Conservation (phyloP, 345 rosid species). For the Populus ilicifolia region DNA sequence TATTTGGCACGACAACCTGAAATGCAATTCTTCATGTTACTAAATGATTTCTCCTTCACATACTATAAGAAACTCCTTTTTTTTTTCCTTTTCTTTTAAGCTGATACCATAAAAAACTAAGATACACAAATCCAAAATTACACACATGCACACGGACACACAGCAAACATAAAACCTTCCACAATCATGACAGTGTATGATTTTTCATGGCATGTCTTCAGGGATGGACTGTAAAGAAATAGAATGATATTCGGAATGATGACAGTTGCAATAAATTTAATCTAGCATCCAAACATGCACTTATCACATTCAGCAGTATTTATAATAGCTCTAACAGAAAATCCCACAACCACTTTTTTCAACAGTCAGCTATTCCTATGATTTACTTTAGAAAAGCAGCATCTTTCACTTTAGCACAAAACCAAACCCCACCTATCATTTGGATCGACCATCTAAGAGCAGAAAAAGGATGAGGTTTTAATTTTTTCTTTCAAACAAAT, state of each 20-base stretch:
- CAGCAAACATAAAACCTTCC: too few species aligned
- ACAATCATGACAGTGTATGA: too few species aligned
- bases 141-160: too few species aligned
- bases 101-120: background rate
- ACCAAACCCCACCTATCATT: background rate
- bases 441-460: background rate
- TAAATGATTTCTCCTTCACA: background rate
- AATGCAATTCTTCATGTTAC: constrained; percentile 8
- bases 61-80: too few species aligned
- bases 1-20: constrained; percentile 86
- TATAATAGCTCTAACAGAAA: background rate
- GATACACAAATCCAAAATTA: background rate
- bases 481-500: background rate
- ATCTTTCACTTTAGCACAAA: background rate
- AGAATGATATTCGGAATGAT: background rate
- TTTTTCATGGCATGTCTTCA: too few species aligned
- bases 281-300: background rate
- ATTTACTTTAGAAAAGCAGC: background rate
- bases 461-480: background rate
- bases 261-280: background rate
- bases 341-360: background rate
- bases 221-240: background rate
- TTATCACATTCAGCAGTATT: background rate
- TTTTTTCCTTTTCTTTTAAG: too few species aligned
- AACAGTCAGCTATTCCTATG: too few species aligned